These are phyloP conservation scores for Parathielavia hyrcaniae DNA, from an alignment of 495 filamentous ascomycete genomes.

Conservation along the genomic window DNA sequence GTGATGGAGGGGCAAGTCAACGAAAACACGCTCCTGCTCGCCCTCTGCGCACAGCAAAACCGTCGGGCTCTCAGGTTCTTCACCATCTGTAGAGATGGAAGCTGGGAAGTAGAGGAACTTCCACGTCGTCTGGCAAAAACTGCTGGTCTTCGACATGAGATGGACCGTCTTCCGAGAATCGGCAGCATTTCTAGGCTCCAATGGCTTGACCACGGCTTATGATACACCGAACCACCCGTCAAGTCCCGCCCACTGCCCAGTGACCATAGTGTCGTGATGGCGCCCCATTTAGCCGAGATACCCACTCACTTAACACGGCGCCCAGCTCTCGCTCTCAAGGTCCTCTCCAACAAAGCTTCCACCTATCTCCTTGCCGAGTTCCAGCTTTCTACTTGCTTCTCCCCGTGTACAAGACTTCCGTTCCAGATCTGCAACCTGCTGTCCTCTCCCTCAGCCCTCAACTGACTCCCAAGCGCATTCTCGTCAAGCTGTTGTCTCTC, in stretches of 20 bases:
- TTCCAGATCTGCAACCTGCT: conserved; percentile 6
- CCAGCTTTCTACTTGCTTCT: background rate
- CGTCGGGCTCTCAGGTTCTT: too few species aligned
- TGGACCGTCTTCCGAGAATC: background rate
- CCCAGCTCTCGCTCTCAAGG: background rate
- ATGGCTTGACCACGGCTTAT: background rate
- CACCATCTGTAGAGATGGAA: too few species aligned
- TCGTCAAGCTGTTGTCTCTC: conserved; percentile 6
- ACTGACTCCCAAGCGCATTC: background rate
- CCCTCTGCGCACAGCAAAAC: too few species aligned
- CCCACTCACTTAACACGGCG: conserved; percentile 5
- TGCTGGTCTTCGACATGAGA: background rate
- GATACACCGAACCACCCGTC: conserved; percentile 7
- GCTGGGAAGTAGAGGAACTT: too few species aligned
- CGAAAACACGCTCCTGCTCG: too few species aligned
- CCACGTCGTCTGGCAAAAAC: too few species aligned
- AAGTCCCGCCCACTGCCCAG: background rate
- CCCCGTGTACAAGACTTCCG: background rate
- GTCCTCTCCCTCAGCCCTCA: too few species aligned
- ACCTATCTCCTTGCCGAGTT: conserved; percentile 8
- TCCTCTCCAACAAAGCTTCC: background rate
- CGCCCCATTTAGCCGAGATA: conserved; percentile 9
- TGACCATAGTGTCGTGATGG: conserved; percentile 4
- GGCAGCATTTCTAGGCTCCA: background rate
- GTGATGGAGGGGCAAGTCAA: too few species aligned